Conservation (phyloP, 495 filamentous ascomycete genomes). For the Diplogelasinospora grovesii region DNA sequence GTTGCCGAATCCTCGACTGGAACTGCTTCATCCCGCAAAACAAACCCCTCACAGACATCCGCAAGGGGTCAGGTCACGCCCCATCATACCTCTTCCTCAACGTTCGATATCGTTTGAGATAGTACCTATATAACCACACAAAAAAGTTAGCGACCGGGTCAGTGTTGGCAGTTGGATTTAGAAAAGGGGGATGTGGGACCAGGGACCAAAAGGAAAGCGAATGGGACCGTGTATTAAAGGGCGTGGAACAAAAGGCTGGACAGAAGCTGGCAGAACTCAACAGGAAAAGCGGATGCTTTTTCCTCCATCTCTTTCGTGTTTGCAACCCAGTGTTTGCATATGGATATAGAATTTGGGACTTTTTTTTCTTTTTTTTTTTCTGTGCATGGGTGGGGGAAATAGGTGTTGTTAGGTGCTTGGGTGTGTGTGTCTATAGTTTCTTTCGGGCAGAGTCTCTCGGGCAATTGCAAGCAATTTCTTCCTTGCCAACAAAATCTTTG, state of each 20-base stretch:
- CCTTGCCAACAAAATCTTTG: too few species aligned
- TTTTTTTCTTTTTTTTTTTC: not conserved
- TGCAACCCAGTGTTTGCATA: too few species aligned
- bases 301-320: not conserved
- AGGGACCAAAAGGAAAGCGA: too few species aligned
- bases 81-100: constrained; percentile 74
- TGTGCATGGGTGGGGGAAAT: not conserved
- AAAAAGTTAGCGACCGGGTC: constrained; percentile 4
- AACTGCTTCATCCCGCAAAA: not conserved
- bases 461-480: too few species aligned
- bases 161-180: not conserved
- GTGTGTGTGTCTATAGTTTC: not conserved
- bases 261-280: too few species aligned
- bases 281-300: too few species aligned
- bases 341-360: not conserved
- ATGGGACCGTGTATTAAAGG: too few species aligned
- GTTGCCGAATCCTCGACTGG: too few species aligned
- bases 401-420: not conserved
- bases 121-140: constrained; percentile 60
- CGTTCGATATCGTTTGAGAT: constrained; percentile 87
- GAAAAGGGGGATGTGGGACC: too few species aligned
- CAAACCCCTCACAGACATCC: not conserved
- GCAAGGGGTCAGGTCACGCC: constrained; percentile 2
- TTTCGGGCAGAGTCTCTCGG: too few species aligned
- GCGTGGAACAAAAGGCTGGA: too few species aligned